Evolutionary conservation across 2,329 filamentous ascomycete species (phyloP).

Genomic region (Diaporthe humulicola): DNA sequence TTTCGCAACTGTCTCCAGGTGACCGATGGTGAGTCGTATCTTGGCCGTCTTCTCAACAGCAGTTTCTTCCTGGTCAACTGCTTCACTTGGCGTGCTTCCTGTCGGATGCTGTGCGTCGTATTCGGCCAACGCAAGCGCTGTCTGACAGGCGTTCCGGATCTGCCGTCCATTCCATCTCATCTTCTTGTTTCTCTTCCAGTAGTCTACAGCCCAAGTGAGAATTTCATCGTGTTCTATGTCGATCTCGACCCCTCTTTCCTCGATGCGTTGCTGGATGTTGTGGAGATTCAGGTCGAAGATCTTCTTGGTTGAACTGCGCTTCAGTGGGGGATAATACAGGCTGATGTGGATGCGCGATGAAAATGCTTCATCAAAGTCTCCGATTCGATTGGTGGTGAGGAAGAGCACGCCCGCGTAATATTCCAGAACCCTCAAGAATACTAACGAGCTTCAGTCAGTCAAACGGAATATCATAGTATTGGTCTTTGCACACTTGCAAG

Average conservation of each 20-base stretch:
- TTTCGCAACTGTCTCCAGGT: constrained; percentile 27
- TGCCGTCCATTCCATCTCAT: constrained; percentile 36
- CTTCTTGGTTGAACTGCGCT: constrained; percentile 55
- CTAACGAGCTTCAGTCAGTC: constrained; percentile 40
- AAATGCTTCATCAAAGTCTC: constrained; percentile 61
- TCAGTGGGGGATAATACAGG: constrained; percentile 58
- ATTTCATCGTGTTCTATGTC: constrained; percentile 5
- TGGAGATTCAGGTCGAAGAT: constrained; percentile 59
- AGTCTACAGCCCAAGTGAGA: neutral
- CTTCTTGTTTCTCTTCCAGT: neutral
- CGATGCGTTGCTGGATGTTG: constrained; percentile 39
- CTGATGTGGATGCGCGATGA: constrained; percentile 63
- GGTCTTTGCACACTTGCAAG: constrained; percentile 62
- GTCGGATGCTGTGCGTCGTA: constrained; percentile 27
- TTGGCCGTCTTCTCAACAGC: neutral
- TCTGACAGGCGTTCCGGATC: constrained; percentile 36
- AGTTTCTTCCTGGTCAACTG: neutral
- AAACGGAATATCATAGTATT: neutral
- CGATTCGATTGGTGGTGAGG: constrained; percentile 64
- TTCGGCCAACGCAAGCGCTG: constrained; percentile 32
- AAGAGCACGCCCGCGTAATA: constrained; percentile 62
- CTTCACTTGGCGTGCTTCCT: neutral
- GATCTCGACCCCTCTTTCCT: neutral
- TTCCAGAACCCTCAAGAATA: constrained; percentile 56
- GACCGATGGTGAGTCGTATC: constrained; percentile 4